Base-by-base conservation (phyloP, 192 early-diverging fungal species). In the Backusella circina region DNA sequence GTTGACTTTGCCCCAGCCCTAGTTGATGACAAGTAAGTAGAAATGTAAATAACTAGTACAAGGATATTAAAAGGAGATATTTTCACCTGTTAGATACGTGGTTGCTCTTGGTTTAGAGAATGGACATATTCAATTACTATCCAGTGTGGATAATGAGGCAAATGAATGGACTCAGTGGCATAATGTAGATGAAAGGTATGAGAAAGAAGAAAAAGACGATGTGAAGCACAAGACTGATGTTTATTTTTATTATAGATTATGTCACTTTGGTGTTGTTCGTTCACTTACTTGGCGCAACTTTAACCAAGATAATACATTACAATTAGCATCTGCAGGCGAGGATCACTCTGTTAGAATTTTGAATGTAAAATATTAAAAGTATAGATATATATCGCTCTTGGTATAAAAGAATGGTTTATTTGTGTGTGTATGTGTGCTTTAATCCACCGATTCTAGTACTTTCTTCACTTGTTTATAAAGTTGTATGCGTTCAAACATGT, bases 71-170 rank as follows among this genome's bases (percentile, higher is more conserved):
- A 16, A n/a, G 3, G n/a, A n/a, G n/a, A n/a, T n/a, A n/a, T n/a
- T n/a, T n/a, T n/a, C n/a, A n/a, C n/a, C n/a, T n/a, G n/a, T 32
- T 83, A 84, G 87, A 23, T 92, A 97, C 82, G 75, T 91, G 5
- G 70, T 98, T 51, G 95, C 94, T 28, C 87, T 88, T 30, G 97
- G 95, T 33, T 80, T 94, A 69, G 97, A 99, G 80, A 88, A 89
- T 76, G 97, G 97, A 0, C 79, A 87, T 2, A 84, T 97, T 26
- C 84, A 87, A 57, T 84, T 95, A 66, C 86, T 87, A 5, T 68
- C 76, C 6, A 84, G 78, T 0, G 41, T 66, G n/a, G 65, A 77
- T 6, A 16, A 73, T 31, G 9, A 70, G 23, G 30, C 67, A 8
- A 75, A 78, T 30, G 54, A 36, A 54, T 89, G 83, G 88, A 77